phyloP scores from a whole-genome alignment of 139 green algal species.

The Eudorina sp. region DNA sequence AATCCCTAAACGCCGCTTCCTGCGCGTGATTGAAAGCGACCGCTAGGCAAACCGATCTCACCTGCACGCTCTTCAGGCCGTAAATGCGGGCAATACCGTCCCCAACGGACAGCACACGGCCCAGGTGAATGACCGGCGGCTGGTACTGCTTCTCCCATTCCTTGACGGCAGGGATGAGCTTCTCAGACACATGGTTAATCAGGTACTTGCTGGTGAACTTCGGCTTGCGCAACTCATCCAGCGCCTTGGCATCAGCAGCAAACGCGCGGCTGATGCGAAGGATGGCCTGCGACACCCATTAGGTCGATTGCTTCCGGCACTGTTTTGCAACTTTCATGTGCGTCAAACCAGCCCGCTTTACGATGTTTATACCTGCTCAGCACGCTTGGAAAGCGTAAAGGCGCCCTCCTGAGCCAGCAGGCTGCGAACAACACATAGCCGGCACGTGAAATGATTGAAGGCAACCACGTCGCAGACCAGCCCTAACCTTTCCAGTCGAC shows the following conservation, averaged over 20 bases:
- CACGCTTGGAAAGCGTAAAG: constrained; percentile 40
- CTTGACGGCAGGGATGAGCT: constrained; percentile 71
- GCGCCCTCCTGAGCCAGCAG: constrained; percentile 42
- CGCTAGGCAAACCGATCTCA: constrained; percentile 18
- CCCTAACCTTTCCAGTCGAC: background rate
- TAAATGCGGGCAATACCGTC: constrained; percentile 95
- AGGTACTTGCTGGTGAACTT: constrained; percentile 81
- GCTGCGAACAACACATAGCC: constrained; percentile 27
- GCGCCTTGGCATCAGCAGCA: constrained; percentile 61
- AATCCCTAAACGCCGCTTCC: background rate
- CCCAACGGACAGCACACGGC: constrained; percentile 89
- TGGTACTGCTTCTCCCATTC: constrained; percentile 80
- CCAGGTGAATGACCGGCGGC: constrained; percentile 79
- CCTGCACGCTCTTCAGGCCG: constrained; percentile 87
- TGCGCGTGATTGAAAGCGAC: background rate
- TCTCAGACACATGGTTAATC: constrained; percentile 74
- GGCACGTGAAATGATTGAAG: constrained; percentile 10
- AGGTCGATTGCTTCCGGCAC: constrained; percentile 28
- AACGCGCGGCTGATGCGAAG: constrained; percentile 35
- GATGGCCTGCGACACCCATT: constrained; percentile 11
- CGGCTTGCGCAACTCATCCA: constrained; percentile 71
- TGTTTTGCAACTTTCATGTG: background rate
- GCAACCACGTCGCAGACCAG: background rate
- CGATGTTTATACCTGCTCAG: constrained; percentile 24
- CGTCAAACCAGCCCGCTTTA: background rate